Conservation (phyloP, 2,329 filamentous ascomycete genomes). For the Zasmidium cellare region DNA sequence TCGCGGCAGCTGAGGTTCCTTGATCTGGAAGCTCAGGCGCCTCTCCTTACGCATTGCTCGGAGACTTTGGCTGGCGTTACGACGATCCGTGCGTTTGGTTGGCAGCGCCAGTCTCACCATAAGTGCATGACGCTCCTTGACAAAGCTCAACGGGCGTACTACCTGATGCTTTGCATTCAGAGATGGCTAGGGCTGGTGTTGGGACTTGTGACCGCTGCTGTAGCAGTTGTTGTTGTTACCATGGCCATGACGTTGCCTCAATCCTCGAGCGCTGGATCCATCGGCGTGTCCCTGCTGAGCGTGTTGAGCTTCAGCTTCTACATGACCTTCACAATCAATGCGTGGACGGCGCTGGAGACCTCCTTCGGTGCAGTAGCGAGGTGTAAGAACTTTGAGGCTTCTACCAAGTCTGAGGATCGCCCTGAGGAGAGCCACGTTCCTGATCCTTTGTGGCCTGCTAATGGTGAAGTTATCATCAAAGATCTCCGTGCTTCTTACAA, state of each 20-base stretch:
- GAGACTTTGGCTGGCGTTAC: conserved; percentile 51
- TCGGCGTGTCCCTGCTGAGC: conserved; percentile 56
- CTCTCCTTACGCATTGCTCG: conserved; percentile 52
- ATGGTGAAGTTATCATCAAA: conserved; percentile 71
- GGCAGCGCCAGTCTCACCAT: conserved; percentile 42
- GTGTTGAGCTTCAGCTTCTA: conserved; percentile 55
- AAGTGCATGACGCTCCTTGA: conserved; percentile 42
- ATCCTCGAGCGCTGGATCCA: conserved; percentile 33
- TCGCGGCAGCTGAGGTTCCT: conserved; percentile 52
- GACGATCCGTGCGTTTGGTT: conserved; percentile 56
- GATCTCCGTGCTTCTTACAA: conserved; percentile 51
- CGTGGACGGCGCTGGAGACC: conserved; percentile 61
- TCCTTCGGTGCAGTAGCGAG: conserved; percentile 58
- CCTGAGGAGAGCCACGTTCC: conserved; percentile 61
- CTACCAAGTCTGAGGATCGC: conserved; percentile 52
- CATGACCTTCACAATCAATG: conserved; percentile 51
- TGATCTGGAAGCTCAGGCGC: conserved; percentile 54
- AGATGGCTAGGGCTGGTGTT: conserved; percentile 46
- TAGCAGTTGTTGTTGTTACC: conserved; percentile 25
- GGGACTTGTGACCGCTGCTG: conserved; percentile 41
- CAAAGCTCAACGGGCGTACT: conserved; percentile 45
- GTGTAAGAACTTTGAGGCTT: conserved; percentile 54
- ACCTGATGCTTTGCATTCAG: conserved; percentile 48
- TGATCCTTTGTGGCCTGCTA: conserved; percentile 72
- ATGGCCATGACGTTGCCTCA: conserved; percentile 40